phyloP scores from a whole-genome alignment of 2,329 filamentous ascomycete species.

The Aspergillus sp. region DNA sequence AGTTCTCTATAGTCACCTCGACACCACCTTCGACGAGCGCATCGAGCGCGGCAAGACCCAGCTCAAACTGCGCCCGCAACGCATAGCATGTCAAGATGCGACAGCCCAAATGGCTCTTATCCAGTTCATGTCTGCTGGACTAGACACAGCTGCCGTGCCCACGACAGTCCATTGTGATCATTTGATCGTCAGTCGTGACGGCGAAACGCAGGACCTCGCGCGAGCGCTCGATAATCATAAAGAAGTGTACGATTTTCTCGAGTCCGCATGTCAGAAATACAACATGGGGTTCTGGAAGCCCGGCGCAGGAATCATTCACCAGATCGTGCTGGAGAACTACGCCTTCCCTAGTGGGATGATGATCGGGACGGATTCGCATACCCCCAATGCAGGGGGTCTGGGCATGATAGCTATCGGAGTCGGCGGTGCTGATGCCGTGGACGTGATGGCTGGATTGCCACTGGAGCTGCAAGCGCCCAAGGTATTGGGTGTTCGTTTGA shows the following conservation, averaged over 20 bases:
- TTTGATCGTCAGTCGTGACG: not conserved
- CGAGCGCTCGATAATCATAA: not conserved
- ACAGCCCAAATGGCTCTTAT: not conserved
- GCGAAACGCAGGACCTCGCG: not conserved
- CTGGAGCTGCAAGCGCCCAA: conserved; percentile 95
- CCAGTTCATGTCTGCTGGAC: not conserved
- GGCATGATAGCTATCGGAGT: conserved; percentile 93
- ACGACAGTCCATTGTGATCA: not conserved
- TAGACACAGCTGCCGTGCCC: not conserved
- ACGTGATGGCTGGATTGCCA: conserved; percentile 91
- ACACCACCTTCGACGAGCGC: not conserved
- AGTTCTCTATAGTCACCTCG: not conserved
- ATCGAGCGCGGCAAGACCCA: not conserved
- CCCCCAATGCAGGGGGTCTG: conserved; percentile 89
- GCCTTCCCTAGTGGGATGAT: not conserved
- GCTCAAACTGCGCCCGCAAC: not conserved
- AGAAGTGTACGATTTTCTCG: not conserved
- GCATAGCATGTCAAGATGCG: not conserved
- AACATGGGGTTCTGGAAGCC: not conserved
- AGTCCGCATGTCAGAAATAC: not conserved
- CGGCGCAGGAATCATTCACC: not conserved
- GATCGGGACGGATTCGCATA: conserved; percentile 95
- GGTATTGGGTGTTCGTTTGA: conserved; percentile 20
- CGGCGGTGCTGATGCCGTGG: conserved; percentile 92
- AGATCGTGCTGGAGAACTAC: not conserved